Percentiles rank a stretch among this genome's conserved stretches.
Conservation (phyloP, 768 basidiomycete species). For the Russula ochroleuca region DNA sequence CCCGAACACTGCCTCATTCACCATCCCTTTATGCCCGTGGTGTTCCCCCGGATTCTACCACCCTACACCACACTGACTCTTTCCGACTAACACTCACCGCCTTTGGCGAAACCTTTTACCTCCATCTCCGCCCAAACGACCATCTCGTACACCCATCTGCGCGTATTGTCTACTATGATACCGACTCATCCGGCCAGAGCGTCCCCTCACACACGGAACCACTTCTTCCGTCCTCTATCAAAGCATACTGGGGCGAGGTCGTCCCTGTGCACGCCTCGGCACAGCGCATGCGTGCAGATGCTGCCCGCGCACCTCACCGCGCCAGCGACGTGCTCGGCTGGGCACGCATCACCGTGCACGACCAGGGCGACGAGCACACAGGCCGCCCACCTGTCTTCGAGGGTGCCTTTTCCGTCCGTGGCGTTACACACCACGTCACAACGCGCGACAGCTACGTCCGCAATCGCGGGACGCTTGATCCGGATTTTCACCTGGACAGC, state of each 20-base stretch:
- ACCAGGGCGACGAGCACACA: slow-evolving; percentile 47
- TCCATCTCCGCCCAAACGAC: slow-evolving; percentile 75
- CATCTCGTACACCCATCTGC: slow-evolving; percentile 77
- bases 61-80: slow-evolving; percentile 62
- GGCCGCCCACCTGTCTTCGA: slow-evolving; percentile 59
- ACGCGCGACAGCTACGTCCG: slow-evolving; percentile 68
- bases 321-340: slow-evolving; percentile 56
- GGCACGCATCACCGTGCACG: slow-evolving; percentile 73
- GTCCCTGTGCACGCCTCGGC: slow-evolving; percentile 51
- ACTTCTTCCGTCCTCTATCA: slow-evolving; percentile 57
- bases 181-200: slow-evolving; percentile 46
- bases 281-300: slow-evolving; percentile 58
- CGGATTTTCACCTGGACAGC: slow-evolving; percentile 27
- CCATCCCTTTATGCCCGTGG: slow-evolving; percentile 21
- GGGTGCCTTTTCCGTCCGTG: slow-evolving; percentile 68
- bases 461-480: slow-evolving; percentile 54
- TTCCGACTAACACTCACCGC: slow-evolving; percentile 66
- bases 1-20: slow-evolving; percentile 29
- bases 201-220: slow-evolving; percentile 53
- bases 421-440: slow-evolving; percentile 64
- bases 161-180: slow-evolving; percentile 60
- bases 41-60: slow-evolving; percentile 39
- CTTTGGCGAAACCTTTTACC: slow-evolving; percentile 59
- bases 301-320: slow-evolving; percentile 48
- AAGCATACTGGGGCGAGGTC: slow-evolving; percentile 73